A percentile compares a stretch with the other conserved stretches of the same genome.
Evolutionary conservation across 257 asterid genomes (phyloP).

Genomic region (Penstemon barbatus): DNA sequence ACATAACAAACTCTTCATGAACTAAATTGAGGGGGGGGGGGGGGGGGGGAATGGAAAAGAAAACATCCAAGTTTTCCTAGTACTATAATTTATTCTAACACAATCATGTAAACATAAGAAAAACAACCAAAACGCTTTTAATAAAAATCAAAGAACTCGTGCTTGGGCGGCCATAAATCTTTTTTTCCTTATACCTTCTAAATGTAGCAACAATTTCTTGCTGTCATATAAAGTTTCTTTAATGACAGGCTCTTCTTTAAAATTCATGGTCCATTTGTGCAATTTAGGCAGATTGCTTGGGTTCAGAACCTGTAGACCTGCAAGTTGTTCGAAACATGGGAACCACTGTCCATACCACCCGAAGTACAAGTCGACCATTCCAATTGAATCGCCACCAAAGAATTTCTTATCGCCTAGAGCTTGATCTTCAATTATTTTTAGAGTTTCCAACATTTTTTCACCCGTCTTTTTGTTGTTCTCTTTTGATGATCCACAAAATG

Average conservation of each 20-base stretch:
- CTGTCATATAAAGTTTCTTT: constrained; percentile 29
- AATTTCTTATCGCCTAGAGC: constrained; percentile 47
- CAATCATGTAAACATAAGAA: not conserved
- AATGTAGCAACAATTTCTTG: constrained; percentile 25
- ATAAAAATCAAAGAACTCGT: not conserved
- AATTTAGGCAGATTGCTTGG: constrained; percentile 36
- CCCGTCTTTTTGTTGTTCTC: not conserved
- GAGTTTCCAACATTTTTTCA: constrained; percentile 26
- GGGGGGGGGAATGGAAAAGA: too few species aligned
- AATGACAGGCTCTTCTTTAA: constrained; percentile 30
- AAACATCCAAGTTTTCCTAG: not conserved
- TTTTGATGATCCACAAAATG: constrained; percentile 31
- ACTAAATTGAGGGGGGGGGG: too few species aligned
- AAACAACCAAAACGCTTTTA: not conserved
- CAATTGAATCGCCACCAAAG: constrained; percentile 42
- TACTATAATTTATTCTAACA: not conserved
- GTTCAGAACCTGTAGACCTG: constrained; percentile 30
- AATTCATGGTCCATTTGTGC: constrained; percentile 37
- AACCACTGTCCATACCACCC: constrained; percentile 31
- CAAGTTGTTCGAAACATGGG: not conserved
- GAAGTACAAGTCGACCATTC: constrained; percentile 39
- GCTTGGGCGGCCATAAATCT: not conserved
- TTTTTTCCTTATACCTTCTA: constrained; percentile 15
- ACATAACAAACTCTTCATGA: too few species aligned
- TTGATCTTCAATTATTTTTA: constrained; percentile 37